phyloP scores from a whole-genome alignment of 768 basidiomycete genomes.

The Suillus subalutaceus region DNA sequence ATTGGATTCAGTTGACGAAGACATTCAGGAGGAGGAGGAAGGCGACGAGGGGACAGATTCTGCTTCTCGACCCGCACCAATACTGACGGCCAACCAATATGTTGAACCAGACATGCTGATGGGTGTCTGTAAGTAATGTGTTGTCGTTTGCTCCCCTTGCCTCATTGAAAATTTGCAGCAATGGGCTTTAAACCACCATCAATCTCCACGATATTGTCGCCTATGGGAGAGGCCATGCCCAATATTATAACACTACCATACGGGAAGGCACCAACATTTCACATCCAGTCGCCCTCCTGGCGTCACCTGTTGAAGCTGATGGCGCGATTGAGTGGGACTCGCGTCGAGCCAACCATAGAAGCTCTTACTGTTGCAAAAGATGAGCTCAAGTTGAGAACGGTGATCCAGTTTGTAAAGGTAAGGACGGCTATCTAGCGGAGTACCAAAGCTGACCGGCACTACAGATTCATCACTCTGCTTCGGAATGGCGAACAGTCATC shows the following conservation, averaged over 20 bases:
- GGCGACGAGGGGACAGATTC: conserved; percentile 14
- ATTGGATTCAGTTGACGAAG: conserved; percentile 19
- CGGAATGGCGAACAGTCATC: conserved; percentile 73
- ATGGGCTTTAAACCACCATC: conserved; percentile 66
- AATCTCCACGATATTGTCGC: conserved; percentile 48
- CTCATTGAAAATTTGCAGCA: conserved; percentile 44
- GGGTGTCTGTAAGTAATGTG: conserved; percentile 61
- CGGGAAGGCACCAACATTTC: conserved; percentile 66
- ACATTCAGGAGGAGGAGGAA: conserved; percentile 19
- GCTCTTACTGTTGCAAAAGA: conserved; percentile 60
- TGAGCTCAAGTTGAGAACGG: conserved; percentile 64
- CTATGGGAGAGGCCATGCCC: conserved; percentile 61
- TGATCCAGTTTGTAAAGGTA: conserved; percentile 81
- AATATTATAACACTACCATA: conserved; percentile 76
- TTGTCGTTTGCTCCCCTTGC: not conserved
- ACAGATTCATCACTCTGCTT: conserved; percentile 60
- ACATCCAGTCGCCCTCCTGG: conserved; percentile 78
- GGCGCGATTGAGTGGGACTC: conserved; percentile 71
- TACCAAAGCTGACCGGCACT: conserved; percentile 12
- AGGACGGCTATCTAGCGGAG: conserved; percentile 19
- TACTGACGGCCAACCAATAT: conserved; percentile 42
- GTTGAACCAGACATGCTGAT: conserved; percentile 58
- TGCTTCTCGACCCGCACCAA: conserved; percentile 14
- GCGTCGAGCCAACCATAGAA: conserved; percentile 71
- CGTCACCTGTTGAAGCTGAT: conserved; percentile 72